These are phyloP conservation scores for Trichophyton benhamiae DNA, from an alignment of 2,329 filamentous ascomycete genomes.

Conservation along the genomic window DNA sequence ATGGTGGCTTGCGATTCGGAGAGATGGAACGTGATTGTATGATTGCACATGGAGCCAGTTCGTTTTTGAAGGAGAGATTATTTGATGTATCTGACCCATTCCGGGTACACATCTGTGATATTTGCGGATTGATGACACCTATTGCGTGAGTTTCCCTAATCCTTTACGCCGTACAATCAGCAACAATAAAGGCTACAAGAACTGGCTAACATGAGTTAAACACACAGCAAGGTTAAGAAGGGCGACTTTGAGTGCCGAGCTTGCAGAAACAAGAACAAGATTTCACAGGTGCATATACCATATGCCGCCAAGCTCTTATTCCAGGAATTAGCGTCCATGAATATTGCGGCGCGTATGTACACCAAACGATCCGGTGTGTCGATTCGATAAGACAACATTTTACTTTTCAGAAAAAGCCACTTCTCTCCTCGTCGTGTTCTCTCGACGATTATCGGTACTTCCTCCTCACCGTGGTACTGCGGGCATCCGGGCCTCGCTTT, in stretches of 20 bases:
- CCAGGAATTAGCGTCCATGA: slow-evolving; percentile 97
- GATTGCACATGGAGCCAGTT: slow-evolving; percentile 97
- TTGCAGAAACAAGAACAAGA: slow-evolving; percentile 98
- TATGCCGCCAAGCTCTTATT: slow-evolving; percentile 97
- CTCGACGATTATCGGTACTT: neutral
- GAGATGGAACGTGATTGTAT: slow-evolving; percentile 99
- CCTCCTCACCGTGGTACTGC: neutral
- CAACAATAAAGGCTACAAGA: neutral
- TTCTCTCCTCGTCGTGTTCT: neutral
- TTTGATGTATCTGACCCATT: slow-evolving; percentile 98
- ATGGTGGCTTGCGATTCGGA: slow-evolving; percentile 97
- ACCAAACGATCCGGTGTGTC: slow-evolving; percentile 49
- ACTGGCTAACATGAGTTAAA: slow-evolving; percentile 4
- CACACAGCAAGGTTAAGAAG: slow-evolving; percentile 71
- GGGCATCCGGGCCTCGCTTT: neutral
- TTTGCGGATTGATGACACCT: slow-evolving; percentile 96
- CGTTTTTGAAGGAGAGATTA: slow-evolving; percentile 92
- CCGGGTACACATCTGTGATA: slow-evolving; percentile 95
- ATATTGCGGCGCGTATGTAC: slow-evolving; percentile 95
- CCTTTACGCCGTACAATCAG: slow-evolving; percentile 7
- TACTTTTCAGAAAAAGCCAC: neutral
- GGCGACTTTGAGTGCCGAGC: slow-evolving; percentile 92
- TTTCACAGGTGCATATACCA: slow-evolving; percentile 93
- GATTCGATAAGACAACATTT: slow-evolving; percentile 21
- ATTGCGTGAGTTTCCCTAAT: slow-evolving; percentile 70